phyloP scores from a whole-genome alignment of 2,329 filamentous ascomycete genomes.

The Cladosporium sp. region DNA sequence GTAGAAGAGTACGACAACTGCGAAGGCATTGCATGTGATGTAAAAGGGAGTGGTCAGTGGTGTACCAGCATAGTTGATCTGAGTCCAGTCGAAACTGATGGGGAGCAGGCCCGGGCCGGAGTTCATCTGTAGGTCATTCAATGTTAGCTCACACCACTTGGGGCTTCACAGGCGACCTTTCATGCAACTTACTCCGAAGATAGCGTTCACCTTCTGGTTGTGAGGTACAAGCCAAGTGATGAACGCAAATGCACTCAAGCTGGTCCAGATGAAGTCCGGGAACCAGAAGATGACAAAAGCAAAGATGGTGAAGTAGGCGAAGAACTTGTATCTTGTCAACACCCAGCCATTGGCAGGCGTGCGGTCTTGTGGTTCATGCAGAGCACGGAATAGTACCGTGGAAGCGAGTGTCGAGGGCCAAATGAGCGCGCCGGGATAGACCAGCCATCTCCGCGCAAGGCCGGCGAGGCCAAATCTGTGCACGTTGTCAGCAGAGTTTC shows the following conservation, averaged over 20 bases:
- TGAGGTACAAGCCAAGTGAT: background rate
- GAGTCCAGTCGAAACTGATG: constrained; percentile 92
- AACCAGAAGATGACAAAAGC: background rate
- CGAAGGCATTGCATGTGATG: constrained; percentile 81
- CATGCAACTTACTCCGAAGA: background rate
- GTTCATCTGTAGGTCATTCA: background rate
- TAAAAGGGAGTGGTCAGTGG: constrained; percentile 47
- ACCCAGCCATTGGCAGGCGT: constrained; percentile 71
- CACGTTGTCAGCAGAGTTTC: background rate
- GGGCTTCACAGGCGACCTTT: background rate
- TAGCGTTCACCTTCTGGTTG: constrained; percentile 47
- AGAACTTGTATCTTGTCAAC: constrained; percentile 81
- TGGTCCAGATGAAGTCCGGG: background rate
- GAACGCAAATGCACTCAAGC: background rate
- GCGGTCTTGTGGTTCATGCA: constrained; percentile 57
- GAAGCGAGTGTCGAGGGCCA: background rate
- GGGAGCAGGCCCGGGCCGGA: constrained; percentile 78
- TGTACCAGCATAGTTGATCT: constrained; percentile 75
- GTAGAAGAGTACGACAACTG: background rate
- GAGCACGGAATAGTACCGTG: constrained; percentile 46
- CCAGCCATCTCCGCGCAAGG: background rate
- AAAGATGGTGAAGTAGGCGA: constrained; percentile 69
- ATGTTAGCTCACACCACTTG: background rate
- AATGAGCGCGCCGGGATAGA: background rate
- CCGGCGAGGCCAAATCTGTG: background rate